Percentiles rank a stretch among this genome's conserved stretches.
These are phyloP conservation scores for Parasarocladium wereldwijsianum DNA, from an alignment of 2,329 filamentous ascomycete genomes.

Conservation along the genomic window DNA sequence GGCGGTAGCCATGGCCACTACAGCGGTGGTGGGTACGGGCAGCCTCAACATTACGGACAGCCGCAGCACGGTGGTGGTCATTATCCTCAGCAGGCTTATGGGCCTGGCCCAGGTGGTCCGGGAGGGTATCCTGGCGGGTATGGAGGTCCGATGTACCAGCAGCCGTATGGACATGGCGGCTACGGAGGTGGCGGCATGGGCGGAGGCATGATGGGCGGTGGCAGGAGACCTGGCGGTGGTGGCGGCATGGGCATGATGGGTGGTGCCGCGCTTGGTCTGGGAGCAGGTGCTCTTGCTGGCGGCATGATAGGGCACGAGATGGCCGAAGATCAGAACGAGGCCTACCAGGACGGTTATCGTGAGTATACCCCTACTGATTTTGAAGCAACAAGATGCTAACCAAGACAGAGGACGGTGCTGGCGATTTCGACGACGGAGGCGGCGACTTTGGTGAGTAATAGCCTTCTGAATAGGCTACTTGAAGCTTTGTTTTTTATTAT, in stretches of 20 bases:
- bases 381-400: background rate
- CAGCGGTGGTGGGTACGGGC: conserved; percentile 11
- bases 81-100: conserved; percentile 11
- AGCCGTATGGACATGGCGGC: conserved; percentile 14
- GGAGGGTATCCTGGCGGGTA: conserved; percentile 12
- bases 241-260: conserved; percentile 46
- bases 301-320: conserved; percentile 55
- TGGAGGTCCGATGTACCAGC: conserved; percentile 8
- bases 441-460: no score
- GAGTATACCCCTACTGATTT: conserved; percentile 9
- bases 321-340: conserved; percentile 43
- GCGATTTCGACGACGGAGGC: conserved; percentile 14
- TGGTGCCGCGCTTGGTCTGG: conserved; percentile 62
- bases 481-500: no score
- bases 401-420: conserved; percentile 15
- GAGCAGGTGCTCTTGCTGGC: conserved; percentile 70
- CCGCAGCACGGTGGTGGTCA: conserved; percentile 10
- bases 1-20: conserved; percentile 7
- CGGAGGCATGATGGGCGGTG: no score
- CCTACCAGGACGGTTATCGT: conserved; percentile 32
- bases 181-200: conserved; percentile 20
- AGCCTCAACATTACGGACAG: conserved; percentile 11
- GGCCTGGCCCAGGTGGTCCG: conserved; percentile 12
- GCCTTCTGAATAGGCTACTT: no score
- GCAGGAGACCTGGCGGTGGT: no score